Base-by-base conservation (phyloP, 2,329 filamentous ascomycete species). In the Chalara sp. region DNA sequence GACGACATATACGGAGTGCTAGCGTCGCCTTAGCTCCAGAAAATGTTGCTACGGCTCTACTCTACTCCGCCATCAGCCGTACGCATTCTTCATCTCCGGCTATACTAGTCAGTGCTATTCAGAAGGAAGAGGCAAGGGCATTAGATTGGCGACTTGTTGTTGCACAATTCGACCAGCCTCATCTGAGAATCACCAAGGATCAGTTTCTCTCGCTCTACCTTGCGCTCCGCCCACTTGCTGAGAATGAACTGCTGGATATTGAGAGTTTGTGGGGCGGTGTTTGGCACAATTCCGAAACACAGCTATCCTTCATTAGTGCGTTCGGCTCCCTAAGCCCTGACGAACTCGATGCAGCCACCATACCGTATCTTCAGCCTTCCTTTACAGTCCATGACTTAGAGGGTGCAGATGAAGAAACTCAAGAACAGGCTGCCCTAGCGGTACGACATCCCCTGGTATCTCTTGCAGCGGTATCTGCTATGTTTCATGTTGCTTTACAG, bases 221-320 rank as follows among this genome's bases (percentile, higher is more conserved):
- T 50, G 86, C 88, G 5, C 72, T 99, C 31, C 71, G 90, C 12
- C 83, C 85, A 1, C 74, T 93, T 49, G 87, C 90, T 48, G 74
- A 78, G n/a, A 69, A 73, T 7, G 72, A 78, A 12, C 73, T 73
- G 30, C 83, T 97, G 60, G 89, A 96, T 64, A 86, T 99, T 43
- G 90, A 96, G 66, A 79, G 78, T 39, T 74, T 99, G 28, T 97
- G 93, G 91, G 91, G 91, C 52, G 91, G 91, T 6, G 62, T 81
- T 55, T 99, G 95, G 92, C 82, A 85, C 55, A 81, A 95, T 58
- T 80, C 86, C 11, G 84, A 95, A 55, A 89, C 93, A 0, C 92
- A 97, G 58, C 73, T 99, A 35, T 95, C 91, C n/a, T 96, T 97
- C 65, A 81, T 97, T 49, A 86, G 86, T 56, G 90, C 90, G 13